Evolutionary conservation across 78 protist species (phyloP), one percentile per base, ranked within the genome.

Genomic region (Dictyostelium brefeldianum): DNA sequence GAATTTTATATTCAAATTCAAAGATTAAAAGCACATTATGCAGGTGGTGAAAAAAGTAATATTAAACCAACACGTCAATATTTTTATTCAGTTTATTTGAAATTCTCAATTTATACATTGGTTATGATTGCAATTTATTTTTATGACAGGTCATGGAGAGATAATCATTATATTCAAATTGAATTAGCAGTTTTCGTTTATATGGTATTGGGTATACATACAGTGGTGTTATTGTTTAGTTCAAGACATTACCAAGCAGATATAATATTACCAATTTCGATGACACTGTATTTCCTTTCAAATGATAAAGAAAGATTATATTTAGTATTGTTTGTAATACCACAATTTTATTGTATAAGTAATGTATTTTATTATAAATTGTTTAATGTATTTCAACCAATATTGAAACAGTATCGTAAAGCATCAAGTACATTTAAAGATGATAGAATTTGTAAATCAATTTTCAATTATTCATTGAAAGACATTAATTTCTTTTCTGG

Each of bases 311-410:
- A 87, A 36, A 20, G 92, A 59, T 77, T 57, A 3, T 87, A 87
- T 77, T 53, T 87, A 7, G 25, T 77, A 20, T 50, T 77, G 31
- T 87, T 87, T 64, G 92, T 87, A 1, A 59, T 87, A 31, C 92
- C 92, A 8, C 92, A 87, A n/a, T 77, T 87, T 17, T 87, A 87
- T 77, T 57, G 80, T 50, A 87, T 87, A 3, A 87, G 92, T 20
- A 77, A 74, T 50, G 71, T 87, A 12, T 87, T 87, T 54, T 87
- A 87, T 31, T 87, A 31, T 15, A 87, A 87, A 64, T 31, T 87
- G 4, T 87, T 77, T 43, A 87, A 87, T 50, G 54, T 53, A 51
- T 57, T 87, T 18, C 65, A 47, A 18, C 92, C 92, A 46, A 64
- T 87, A 6, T 7, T 87, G 0, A 56, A 48, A 43, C 36, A 29